Percentiles rank a stretch among this genome's conserved stretches.
Evolutionary conservation across 2,329 filamentous ascomycete species (phyloP).

Genomic region (Pyrenophora graminea): DNA sequence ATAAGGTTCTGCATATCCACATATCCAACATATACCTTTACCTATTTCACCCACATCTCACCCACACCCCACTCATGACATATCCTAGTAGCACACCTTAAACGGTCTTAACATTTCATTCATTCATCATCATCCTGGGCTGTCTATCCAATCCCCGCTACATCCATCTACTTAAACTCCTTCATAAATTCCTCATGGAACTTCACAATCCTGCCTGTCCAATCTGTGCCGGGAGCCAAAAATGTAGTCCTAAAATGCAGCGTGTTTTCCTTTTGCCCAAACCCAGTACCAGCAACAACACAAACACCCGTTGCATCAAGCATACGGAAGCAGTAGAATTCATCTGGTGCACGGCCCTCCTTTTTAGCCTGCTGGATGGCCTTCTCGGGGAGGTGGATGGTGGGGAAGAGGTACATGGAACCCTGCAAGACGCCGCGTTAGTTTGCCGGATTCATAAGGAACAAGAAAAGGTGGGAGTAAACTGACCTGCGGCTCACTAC

Average conservation of each 20-base stretch:
- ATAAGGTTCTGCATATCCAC: too few species aligned
- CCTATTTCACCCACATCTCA: too few species aligned
- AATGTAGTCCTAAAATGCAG: slow-evolving; percentile 97
- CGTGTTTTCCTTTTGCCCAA: slow-evolving; percentile 89
- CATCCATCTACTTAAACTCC: slow-evolving; percentile 60
- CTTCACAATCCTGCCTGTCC: slow-evolving; percentile 82
- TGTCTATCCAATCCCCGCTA: too few species aligned
- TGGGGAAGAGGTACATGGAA: slow-evolving; percentile 98
- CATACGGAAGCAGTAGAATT: slow-evolving; percentile 90
- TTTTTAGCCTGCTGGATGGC: slow-evolving; percentile 74
- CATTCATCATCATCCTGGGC: too few species aligned
- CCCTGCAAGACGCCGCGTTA: slow-evolving; percentile 52
- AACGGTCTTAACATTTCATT: too few species aligned
- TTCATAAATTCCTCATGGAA: slow-evolving; percentile 93
- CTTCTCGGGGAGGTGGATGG: slow-evolving; percentile 77
- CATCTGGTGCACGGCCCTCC: slow-evolving; percentile 77
- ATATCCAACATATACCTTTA: too few species aligned
- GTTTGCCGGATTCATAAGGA: too few species aligned
- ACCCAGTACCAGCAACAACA: slow-evolving; percentile 88
- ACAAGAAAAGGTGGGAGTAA: too few species aligned
- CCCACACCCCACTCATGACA: too few species aligned
- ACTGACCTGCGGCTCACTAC: slow-evolving; percentile 73
- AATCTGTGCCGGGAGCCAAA: slow-evolving; percentile 92
- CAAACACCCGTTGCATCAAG: slow-evolving; percentile 95
- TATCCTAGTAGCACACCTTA: too few species aligned